Percentiles rank a stretch among this genome's conserved stretches.
Evolutionary conservation across 2,329 filamentous ascomycete genomes (phyloP).

Genomic region (Penicillium hordei): DNA sequence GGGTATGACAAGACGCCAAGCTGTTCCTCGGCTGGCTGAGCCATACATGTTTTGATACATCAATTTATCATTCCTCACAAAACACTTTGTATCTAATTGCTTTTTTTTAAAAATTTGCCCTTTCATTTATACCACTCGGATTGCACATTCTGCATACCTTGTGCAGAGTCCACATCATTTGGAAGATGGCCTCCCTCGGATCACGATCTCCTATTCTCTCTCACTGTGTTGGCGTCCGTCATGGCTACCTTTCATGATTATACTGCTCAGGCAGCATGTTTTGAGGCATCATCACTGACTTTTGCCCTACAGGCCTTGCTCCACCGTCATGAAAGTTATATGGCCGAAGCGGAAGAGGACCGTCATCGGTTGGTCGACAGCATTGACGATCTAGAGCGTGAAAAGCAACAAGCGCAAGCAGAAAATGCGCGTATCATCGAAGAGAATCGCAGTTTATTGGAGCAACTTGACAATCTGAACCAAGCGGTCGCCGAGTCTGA

Average conservation of each 20-base stretch:
- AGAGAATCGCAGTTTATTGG: constrained; percentile 77
- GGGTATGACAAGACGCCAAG: constrained; percentile 3
- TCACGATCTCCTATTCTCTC: constrained; percentile 30
- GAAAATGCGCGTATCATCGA: constrained; percentile 76
- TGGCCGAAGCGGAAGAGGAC: constrained; percentile 86
- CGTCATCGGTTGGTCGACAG: constrained; percentile 68
- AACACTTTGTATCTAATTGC: not conserved
- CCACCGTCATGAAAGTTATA: constrained; percentile 88
- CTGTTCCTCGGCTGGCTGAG: constrained; percentile 14
- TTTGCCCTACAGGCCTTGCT: constrained; percentile 80
- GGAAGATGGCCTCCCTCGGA: constrained; percentile 25
- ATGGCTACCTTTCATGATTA: constrained; percentile 28
- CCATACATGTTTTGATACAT: constrained; percentile 25
- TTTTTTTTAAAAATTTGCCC: constrained; percentile 4
- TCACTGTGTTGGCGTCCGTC: constrained; percentile 33
- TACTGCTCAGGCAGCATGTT: constrained; percentile 21
- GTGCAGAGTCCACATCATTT: not conserved
- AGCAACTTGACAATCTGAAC: constrained; percentile 84
- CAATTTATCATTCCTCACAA: constrained; percentile 21
- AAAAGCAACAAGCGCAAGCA: constrained; percentile 71
- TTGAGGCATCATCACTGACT: constrained; percentile 60
- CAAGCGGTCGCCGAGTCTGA: constrained; percentile 77
- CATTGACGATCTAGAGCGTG: constrained; percentile 72
- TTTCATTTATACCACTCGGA: not conserved
- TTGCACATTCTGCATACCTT: not conserved